Conservation (phyloP, 1,139 yeast genomes). For the Blastobotrys illinoisensis region DNA sequence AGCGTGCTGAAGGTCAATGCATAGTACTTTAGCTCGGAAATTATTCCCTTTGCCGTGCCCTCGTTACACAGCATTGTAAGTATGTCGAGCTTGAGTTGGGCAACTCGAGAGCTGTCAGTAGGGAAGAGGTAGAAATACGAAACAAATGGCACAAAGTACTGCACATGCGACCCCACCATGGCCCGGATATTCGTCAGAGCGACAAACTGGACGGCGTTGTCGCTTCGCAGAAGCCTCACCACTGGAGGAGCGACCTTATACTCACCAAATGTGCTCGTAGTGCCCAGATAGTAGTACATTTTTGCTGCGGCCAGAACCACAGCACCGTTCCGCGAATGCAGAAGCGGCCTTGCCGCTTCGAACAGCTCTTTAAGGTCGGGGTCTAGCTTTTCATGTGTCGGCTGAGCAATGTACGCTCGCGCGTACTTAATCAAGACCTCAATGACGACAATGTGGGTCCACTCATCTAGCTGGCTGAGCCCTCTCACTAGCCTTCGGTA, state of each 20-base stretch:
- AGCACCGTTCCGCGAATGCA: conserved; percentile 50
- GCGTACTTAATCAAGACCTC: conserved; percentile 65
- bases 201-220: conserved; percentile 30
- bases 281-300: conserved; percentile 49
- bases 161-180: conserved; percentile 38
- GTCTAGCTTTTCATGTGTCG: conserved; percentile 38
- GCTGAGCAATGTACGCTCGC: conserved; percentile 52
- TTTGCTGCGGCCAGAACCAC: conserved; percentile 60
- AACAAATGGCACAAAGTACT: conserved; percentile 43
- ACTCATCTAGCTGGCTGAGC: conserved; percentile 58
- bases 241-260: conserved; percentile 48
- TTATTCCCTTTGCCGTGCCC: conserved; percentile 45
- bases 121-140: conserved; percentile 58
- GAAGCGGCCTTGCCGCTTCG: conserved; percentile 40
- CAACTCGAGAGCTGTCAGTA: conserved; percentile 43
- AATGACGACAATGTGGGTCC: conserved; percentile 61
- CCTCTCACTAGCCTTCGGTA: conserved; percentile 56
- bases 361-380: conserved; percentile 54
- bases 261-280: conserved; percentile 45
- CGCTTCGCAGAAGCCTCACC: conserved; percentile 39
- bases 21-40: conserved; percentile 66
- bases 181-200: conserved; percentile 31
- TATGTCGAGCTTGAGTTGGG: conserved; percentile 58
- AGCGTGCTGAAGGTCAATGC: conserved; percentile 39
- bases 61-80: conserved; percentile 54